Conservation (phyloP, 208 protist species). For the Acanthamoeba lenticulata region DNA sequence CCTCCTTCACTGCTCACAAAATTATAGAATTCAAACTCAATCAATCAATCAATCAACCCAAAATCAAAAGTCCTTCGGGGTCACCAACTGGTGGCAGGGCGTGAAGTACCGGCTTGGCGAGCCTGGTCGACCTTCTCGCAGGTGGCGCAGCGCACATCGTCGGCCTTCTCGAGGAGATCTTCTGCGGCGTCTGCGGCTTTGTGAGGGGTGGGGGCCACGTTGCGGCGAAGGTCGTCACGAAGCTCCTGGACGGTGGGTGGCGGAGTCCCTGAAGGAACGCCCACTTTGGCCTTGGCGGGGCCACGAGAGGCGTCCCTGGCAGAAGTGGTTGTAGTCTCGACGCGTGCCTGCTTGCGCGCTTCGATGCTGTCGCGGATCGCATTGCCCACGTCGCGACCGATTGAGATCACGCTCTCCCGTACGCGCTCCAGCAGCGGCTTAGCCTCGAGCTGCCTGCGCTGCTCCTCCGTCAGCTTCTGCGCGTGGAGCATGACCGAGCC, state of each 20-base stretch:
- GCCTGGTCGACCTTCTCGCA: conserved; percentile 36
- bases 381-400: neutral
- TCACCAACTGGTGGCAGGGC: too few species aligned
- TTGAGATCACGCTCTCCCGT: neutral
- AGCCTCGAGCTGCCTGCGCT: neutral
- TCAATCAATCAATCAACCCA: too few species aligned
- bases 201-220: neutral
- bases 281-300: neutral
- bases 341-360: neutral
- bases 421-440: neutral
- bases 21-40: too few species aligned
- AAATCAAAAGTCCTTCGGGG: too few species aligned
- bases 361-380: neutral
- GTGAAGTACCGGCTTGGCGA: neutral
- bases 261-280: too few species aligned
- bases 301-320: too few species aligned
- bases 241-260: neutral
- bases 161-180: neutral
- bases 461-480: neutral
- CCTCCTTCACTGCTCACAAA: neutral
- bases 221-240: neutral
- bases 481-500: neutral
- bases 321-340: neutral
- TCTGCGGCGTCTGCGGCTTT: neutral
- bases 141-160: conserved; percentile 28